A percentile compares a stretch with the other conserved stretches of the same genome.
phyloP scores from a whole-genome alignment of 805 yeast species.

The Wickerhamomyces canadensis region DNA sequence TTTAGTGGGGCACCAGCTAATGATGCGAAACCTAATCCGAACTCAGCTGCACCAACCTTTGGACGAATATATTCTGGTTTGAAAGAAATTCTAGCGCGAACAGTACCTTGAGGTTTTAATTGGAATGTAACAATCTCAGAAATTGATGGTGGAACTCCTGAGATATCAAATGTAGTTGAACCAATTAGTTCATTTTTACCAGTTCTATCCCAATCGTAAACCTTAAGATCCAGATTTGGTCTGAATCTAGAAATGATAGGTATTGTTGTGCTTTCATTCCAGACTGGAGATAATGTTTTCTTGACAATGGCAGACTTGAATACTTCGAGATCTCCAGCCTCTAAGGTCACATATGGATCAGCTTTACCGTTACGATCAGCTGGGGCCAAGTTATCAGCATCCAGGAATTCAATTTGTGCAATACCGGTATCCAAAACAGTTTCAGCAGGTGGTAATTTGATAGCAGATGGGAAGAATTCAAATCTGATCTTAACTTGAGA shows the following conservation, averaged over 20 bases:
- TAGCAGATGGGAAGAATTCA: conserved; percentile 56
- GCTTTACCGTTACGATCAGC: conserved; percentile 74
- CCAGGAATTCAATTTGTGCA: conserved; percentile 48
- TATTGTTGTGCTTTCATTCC: conserved; percentile 63
- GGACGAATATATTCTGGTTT: conserved; percentile 66
- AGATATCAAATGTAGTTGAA: conserved; percentile 41
- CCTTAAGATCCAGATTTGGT: conserved; percentile 40
- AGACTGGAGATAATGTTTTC: conserved; percentile 65
- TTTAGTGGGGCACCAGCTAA: conserved; percentile 43
- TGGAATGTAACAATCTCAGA: conserved; percentile 41
- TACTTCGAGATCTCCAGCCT: conserved; percentile 46
- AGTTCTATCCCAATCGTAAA: conserved; percentile 76
- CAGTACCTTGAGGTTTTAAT: conserved; percentile 60
- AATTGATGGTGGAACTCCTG: conserved; percentile 40
- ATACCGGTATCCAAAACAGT: conserved; percentile 65
- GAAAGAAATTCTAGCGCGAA: conserved; percentile 51
- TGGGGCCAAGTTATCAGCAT: conserved; percentile 48
- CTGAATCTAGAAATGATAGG: conserved; percentile 62
- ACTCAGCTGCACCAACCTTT: conserved; percentile 36
- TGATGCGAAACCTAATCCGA: conserved; percentile 35
- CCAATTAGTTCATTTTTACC: conserved; percentile 65
- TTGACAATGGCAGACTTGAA: conserved; percentile 57
- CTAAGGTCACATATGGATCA: conserved; percentile 60
- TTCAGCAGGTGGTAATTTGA: conserved; percentile 50
- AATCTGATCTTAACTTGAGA: conserved; percentile 42